phyloP scores from a whole-genome alignment of 1,139 yeast genomes.

The Sugiyamaella japonica region DNA sequence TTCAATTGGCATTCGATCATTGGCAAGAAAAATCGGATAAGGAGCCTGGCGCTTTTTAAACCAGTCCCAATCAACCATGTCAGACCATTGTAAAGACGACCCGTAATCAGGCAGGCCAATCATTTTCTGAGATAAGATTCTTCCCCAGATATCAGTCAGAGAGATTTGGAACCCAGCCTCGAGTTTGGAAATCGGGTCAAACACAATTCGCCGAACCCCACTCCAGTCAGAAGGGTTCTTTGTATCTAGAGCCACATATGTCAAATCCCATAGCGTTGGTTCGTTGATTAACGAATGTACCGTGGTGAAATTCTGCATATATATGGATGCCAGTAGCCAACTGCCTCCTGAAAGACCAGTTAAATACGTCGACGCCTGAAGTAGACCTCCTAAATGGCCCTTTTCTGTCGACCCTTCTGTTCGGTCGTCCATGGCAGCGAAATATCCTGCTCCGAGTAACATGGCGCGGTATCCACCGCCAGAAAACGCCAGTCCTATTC shows the following conservation, averaged over 20 bases:
- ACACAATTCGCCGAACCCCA: conserved; percentile 50
- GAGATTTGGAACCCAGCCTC: conserved; percentile 77
- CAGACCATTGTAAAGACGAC: conserved; percentile 65
- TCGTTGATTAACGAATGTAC: conserved; percentile 57
- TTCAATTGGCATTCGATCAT: conserved; percentile 76
- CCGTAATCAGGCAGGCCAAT: conserved; percentile 60
- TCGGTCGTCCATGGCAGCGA: conserved; percentile 76
- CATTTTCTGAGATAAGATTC: conserved; percentile 78
- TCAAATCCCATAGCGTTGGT: conserved; percentile 73
- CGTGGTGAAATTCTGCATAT: conserved; percentile 77
- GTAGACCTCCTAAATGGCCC: conserved; percentile 75
- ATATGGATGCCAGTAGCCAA: conserved; percentile 85
- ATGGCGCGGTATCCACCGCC: conserved; percentile 96
- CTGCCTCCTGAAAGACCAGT: conserved; percentile 88
- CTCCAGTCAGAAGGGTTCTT: conserved; percentile 65
- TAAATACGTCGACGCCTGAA: conserved; percentile 75
- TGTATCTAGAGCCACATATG: conserved; percentile 29
- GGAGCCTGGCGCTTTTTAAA: conserved; percentile 76
- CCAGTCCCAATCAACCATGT: conserved; percentile 52
- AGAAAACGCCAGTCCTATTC: conserved; percentile 73
- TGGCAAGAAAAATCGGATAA: conserved; percentile 81
- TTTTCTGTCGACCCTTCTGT: conserved; percentile 52
- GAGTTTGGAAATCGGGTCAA: conserved; percentile 58
- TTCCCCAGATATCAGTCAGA: conserved; percentile 89
- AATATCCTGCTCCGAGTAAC: conserved; percentile 83